These are phyloP conservation scores for Ogataea populi-albae DNA, from an alignment of 805 yeast genomes.

Conservation along the genomic window DNA sequence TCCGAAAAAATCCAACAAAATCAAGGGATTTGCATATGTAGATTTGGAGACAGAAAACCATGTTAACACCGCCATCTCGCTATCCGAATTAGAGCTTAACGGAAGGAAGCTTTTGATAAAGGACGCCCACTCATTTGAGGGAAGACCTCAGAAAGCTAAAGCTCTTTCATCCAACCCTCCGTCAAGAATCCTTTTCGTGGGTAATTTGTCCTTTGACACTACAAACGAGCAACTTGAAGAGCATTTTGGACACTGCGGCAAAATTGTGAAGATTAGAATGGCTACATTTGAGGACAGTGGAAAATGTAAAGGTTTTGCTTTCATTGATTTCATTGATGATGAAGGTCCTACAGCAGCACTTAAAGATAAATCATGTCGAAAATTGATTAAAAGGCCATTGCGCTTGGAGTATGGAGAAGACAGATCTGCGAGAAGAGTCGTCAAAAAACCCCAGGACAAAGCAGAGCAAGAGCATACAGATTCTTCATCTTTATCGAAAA, in stretches of 20 bases:
- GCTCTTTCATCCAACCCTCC: conserved; percentile 75
- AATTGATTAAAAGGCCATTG: conserved; percentile 67
- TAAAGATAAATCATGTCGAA: conserved; percentile 63
- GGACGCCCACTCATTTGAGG: conserved; percentile 75
- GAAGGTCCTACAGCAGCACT: conserved; percentile 82
- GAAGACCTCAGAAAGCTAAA: conserved; percentile 66
- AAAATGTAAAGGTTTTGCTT: conserved; percentile 95
- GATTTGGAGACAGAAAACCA: conserved; percentile 67
- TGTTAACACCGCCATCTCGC: conserved; percentile 56
- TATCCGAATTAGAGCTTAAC: conserved; percentile 71
- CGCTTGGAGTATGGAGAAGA: conserved; percentile 95
- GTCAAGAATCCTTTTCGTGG: conserved; percentile 83
- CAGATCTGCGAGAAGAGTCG: conserved; percentile 51
- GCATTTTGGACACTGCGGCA: conserved; percentile 91
- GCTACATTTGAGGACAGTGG: conserved; percentile 98
- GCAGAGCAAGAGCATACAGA: conserved; percentile 19
- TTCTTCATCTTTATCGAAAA: no score
- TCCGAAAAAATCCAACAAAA: conserved; percentile 69
- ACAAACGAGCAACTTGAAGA: conserved; percentile 72
- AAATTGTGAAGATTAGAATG: conserved; percentile 80
- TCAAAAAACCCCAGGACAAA: conserved; percentile 22
- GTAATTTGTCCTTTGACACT: conserved; percentile 90
- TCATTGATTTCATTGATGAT: conserved; percentile 78
- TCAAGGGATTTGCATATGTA: conserved; percentile 87
- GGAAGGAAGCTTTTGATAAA: conserved; percentile 88